A percentile compares a stretch with the other conserved stretches of the same genome.
These are phyloP conservation scores for Penicillium sp. DNA, from an alignment of 2,329 filamentous ascomycete genomes.

Conservation along the genomic window DNA sequence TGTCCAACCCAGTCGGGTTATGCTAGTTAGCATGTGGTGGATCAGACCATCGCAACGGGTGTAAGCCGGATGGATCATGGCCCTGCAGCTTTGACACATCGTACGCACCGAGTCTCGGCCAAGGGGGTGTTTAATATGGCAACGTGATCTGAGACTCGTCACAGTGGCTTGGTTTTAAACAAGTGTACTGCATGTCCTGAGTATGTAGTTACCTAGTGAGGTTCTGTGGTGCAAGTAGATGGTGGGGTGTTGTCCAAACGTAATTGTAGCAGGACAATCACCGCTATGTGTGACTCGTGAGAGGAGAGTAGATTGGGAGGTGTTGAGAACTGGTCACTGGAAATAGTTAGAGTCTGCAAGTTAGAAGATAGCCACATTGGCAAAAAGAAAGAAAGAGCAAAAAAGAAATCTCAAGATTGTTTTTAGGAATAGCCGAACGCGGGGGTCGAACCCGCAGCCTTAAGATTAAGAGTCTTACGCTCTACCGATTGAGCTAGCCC, in stretches of 20 bases:
- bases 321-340: background rate
- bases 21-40: background rate
- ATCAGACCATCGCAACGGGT: slow-evolving; percentile 9
- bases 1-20: background rate
- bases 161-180: slow-evolving; percentile 5
- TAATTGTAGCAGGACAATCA: background rate
- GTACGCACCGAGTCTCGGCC: background rate
- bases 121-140: background rate
- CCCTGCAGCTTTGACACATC: slow-evolving; percentile 2
- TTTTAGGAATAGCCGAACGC: slow-evolving; percentile 38
- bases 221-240: slow-evolving; percentile 11
- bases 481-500: slow-evolving; percentile 51
- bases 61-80: background rate
- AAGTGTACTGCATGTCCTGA: background rate
- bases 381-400: slow-evolving; percentile 11
- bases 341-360: no score
- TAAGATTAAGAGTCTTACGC: slow-evolving; percentile 27
- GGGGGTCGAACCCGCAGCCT: slow-evolving; percentile 44
- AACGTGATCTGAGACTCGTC: slow-evolving; percentile 9
- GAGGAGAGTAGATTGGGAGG: slow-evolving; percentile 5
- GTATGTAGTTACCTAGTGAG: no score
- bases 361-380: no score
- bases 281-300: background rate
- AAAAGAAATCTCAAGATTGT: slow-evolving; percentile 15
- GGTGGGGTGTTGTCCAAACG: background rate